phyloP scores from a whole-genome alignment of 495 filamentous ascomycete genomes.

The Platismatia glauca region DNA sequence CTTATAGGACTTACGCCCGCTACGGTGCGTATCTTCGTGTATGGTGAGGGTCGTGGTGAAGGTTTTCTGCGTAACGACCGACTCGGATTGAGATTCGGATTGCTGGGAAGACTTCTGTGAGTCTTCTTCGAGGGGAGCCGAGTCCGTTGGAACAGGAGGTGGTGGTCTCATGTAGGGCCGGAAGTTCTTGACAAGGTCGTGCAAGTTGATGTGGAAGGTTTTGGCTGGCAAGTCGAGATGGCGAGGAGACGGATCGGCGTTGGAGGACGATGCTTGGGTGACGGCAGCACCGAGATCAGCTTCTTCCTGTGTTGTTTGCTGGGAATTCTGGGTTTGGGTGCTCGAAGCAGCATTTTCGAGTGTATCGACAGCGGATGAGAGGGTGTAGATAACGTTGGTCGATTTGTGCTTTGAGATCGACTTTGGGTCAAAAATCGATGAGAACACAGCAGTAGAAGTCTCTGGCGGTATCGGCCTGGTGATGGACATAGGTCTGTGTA shows the following conservation, averaged over 20 bases:
- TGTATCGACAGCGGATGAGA: conserved; percentile 60
- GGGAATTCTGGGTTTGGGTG: conserved; percentile 28
- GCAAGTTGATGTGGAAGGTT: conserved; percentile 38
- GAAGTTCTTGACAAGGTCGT: conserved; percentile 50
- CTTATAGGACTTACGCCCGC: conserved; percentile 58
- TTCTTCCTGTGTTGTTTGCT: conserved; percentile 25
- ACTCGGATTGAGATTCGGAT: conserved; percentile 20
- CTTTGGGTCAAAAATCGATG: conserved; percentile 61
- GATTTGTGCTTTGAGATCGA: conserved; percentile 39
- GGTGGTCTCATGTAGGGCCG: conserved; percentile 74
- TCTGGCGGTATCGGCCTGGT: conserved; percentile 67
- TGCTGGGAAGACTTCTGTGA: conserved; percentile 19
- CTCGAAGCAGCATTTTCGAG: conserved; percentile 54
- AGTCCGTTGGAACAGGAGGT: conserved; percentile 51
- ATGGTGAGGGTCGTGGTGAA: conserved; percentile 79
- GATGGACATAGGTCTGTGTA: conserved; percentile 87
- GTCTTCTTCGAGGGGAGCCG: conserved; percentile 9
- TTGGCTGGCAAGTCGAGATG: conserved; percentile 28
- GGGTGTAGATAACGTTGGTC: conserved; percentile 66
- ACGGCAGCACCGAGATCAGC: conserved; percentile 41
- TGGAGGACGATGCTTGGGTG: conserved; percentile 37
- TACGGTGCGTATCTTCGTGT: conserved; percentile 60
- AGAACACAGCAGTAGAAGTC: conserved; percentile 63
- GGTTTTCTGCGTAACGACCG: conserved; percentile 37
- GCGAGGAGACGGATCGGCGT: conserved; percentile 32